Conservation (phyloP, 108 stramenopile species). For the Cafeteria roenbergensis region DNA sequence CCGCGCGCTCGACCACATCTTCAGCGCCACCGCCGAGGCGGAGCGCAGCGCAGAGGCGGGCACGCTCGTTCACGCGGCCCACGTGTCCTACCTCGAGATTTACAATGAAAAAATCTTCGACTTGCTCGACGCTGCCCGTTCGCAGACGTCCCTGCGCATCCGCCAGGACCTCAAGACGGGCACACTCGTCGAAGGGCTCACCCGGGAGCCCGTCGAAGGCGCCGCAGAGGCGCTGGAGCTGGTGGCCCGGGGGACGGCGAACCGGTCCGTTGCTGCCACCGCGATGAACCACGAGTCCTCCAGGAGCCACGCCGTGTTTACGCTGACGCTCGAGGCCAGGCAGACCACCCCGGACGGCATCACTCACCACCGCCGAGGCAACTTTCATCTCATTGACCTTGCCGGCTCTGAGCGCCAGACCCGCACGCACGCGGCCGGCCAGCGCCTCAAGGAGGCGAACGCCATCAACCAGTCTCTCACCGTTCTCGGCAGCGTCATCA, state of each 20-base stretch:
- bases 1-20: slow-evolving; percentile 12
- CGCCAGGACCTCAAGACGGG: slow-evolving; percentile 10
- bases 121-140: slow-evolving; percentile 19
- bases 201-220: slow-evolving; percentile 57
- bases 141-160: background rate
- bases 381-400: slow-evolving; percentile 62
- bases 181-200: slow-evolving; percentile 30
- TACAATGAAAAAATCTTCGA: slow-evolving; percentile 32
- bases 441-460: slow-evolving; percentile 52
- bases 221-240: slow-evolving; percentile 56
- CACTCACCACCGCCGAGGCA: slow-evolving; percentile 26
- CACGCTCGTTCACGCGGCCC: slow-evolving; percentile 7
- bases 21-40: slow-evolving; percentile 1
- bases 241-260: slow-evolving; percentile 57
- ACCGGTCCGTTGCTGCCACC: slow-evolving; percentile 55
- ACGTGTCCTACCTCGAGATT: slow-evolving; percentile 24
- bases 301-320: slow-evolving; percentile 67
- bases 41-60: slow-evolving; percentile 2
- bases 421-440: slow-evolving; percentile 40
- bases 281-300: slow-evolving; percentile 63
- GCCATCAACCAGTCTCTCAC: slow-evolving; percentile 55
- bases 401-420: slow-evolving; percentile 64
- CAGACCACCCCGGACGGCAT: slow-evolving; percentile 28
- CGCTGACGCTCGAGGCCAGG: slow-evolving; percentile 54
- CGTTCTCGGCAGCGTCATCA: slow-evolving; percentile 54